These are phyloP conservation scores for Suillus fuscotomentosus DNA, from an alignment of 768 basidiomycete species.

Conservation along the genomic window DNA sequence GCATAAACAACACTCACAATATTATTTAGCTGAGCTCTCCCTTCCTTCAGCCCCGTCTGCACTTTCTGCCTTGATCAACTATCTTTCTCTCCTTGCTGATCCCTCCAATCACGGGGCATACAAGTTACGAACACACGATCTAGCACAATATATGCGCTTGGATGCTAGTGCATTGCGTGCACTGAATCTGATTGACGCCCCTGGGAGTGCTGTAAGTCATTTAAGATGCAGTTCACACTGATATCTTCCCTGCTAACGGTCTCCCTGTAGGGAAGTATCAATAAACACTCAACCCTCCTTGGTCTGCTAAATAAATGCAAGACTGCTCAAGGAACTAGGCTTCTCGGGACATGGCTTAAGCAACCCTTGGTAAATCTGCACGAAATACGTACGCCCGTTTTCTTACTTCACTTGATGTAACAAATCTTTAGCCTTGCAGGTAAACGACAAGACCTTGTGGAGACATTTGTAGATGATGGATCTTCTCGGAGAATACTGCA, in stretches of 20 bases:
- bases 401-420: conserved; percentile 2
- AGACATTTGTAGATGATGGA: conserved; percentile 79
- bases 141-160: conserved; percentile 92
- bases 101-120: conserved; percentile 77
- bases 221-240: background rate
- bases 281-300: conserved; percentile 83
- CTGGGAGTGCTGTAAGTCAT: conserved; percentile 31
- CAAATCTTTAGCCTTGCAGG: conserved; percentile 39
- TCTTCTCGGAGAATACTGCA: conserved; percentile 70
- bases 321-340: conserved; percentile 87
- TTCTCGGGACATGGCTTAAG: conserved; percentile 91
- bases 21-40: conserved; percentile 66
- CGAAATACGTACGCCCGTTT: conserved; percentile 65
- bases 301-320: conserved; percentile 94
- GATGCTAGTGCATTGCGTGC: conserved; percentile 94
- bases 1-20: background rate
- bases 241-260: conserved; percentile 9
- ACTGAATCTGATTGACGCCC: conserved; percentile 77
- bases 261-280: conserved; percentile 47
- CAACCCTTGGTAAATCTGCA: conserved; percentile 94
- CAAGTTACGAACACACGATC: conserved; percentile 81
- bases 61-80: conserved; percentile 76
- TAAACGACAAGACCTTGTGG: conserved; percentile 84
- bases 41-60: conserved; percentile 79
- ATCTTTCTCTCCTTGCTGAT: conserved; percentile 79